phyloP scores from a whole-genome alignment of 345 rosid species.

The Hibiscus tridactylites region DNA sequence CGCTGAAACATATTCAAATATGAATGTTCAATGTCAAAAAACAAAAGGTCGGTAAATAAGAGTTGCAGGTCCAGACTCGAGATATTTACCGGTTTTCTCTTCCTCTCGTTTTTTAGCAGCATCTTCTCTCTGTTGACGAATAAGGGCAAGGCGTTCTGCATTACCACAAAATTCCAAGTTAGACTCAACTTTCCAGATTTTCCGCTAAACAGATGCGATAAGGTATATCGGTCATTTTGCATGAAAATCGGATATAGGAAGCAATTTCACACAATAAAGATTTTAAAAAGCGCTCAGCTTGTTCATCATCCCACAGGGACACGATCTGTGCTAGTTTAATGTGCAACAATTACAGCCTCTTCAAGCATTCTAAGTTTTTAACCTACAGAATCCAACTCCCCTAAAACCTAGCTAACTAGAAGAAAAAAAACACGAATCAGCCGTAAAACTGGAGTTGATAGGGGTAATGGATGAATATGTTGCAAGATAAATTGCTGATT shows the following conservation, averaged over 20 bases:
- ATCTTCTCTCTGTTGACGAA: conserved; percentile 63
- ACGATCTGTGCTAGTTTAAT: background rate
- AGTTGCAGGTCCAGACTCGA: background rate
- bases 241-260: background rate
- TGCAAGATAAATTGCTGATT: background rate
- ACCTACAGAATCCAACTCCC: background rate
- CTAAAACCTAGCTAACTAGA: background rate
- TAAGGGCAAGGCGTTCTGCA: conserved; percentile 54
- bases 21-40: background rate
- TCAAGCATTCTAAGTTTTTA: background rate
- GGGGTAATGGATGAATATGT: background rate
- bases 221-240: background rate
- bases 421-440: background rate
- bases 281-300: background rate
- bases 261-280: background rate
- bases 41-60: background rate
- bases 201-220: background rate
- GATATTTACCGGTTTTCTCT: conserved; percentile 51
- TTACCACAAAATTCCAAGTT: background rate
- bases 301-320: background rate
- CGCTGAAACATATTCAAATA: conserved; percentile 30
- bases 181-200: background rate
- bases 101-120: conserved; percentile 69
- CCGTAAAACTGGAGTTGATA: background rate
- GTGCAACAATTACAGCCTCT: background rate